Percentiles rank a stretch among this genome's conserved stretches.
phyloP scores from a whole-genome alignment of 1,139 yeast species.

The Candida pseudoviswanathii region DNA sequence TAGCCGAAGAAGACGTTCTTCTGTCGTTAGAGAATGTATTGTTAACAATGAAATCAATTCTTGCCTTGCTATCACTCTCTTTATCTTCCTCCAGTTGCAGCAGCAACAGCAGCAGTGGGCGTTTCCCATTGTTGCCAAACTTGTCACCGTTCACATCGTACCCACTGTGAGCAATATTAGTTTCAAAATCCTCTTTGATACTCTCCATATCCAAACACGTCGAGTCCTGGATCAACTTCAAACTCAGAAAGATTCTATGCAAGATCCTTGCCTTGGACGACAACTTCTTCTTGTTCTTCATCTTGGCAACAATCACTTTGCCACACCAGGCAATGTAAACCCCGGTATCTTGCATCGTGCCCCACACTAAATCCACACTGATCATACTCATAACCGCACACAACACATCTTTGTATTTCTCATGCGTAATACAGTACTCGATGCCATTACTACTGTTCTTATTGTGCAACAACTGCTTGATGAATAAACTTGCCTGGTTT shows the following conservation, averaged over 20 bases:
- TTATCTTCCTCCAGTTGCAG: not conserved
- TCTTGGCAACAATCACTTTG: conserved; percentile 67
- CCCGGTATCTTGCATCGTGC: conserved; percentile 85
- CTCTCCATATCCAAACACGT: conserved; percentile 56
- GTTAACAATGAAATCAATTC: conserved; percentile 51
- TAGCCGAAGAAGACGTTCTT: not conserved
- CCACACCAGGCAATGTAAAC: conserved; percentile 78
- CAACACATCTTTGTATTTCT: conserved; percentile 80
- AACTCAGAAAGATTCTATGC: conserved; percentile 76
- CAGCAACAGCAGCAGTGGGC: not conserved
- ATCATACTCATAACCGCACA: conserved; percentile 88
- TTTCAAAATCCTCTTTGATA: conserved; percentile 39
- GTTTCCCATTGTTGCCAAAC: conserved; percentile 21
- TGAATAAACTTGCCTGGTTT: conserved; percentile 71
- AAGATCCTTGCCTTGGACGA: conserved; percentile 76
- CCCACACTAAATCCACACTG: conserved; percentile 87
- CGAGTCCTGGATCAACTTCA: conserved; percentile 74
- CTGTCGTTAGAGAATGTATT: conserved; percentile 17
- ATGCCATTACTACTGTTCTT: conserved; percentile 39
- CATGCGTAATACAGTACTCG: conserved; percentile 57
- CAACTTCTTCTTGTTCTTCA: conserved; percentile 63
- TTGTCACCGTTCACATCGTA: conserved; percentile 46
- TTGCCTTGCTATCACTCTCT: conserved; percentile 29
- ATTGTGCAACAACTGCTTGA: conserved; percentile 49
- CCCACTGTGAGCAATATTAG: conserved; percentile 29